Base-by-base conservation (phyloP, 1,139 yeast genomes). In the Hemisphaericaspora xylanilytica region DNA sequence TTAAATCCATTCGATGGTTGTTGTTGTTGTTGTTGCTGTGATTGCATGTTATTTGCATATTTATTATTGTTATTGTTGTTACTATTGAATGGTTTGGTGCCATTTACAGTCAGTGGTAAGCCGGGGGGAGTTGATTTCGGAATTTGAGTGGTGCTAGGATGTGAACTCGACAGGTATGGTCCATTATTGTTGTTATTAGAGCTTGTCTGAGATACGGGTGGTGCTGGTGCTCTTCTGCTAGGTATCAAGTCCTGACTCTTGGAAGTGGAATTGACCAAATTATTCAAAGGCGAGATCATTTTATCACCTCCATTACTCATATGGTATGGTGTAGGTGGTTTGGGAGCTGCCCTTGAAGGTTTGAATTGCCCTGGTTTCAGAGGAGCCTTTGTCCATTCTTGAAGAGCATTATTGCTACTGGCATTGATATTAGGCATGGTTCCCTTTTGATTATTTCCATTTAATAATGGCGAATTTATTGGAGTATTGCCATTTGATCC, bases 141-240 rank as follows among this genome's bases (percentile, higher is more conserved):
- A 26, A 48, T 60, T 59, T 12, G 20, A 51, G 38, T 20, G 25
- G 41, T 33, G 35, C 9, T 16, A 27, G 36, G 27, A 27, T 44
- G 15, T 6, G 26, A 22, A 10, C n/a, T 8, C 8, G 26, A 10
- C 6, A 9, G 26, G 11, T 22, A 22, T 22, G 26, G n/a, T 9
- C 9, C 9, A 22, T 22, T 22, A 22, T 22, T 22, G 41, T n/a
- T n/a, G n/a, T n/a, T n/a, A n/a, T n/a, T n/a, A n/a, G n/a, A 9
- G 17, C 14, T 30, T 36, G 40, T 21, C 31, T 41, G 31, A 41
- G 39, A 24, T 31, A 41, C 38, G 5, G 81, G 81, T 6, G 80
- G 80, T 14, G 79, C 73, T 1, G 83, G 83, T 1, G 82, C 82
- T 38, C 67, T 70, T 57, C 82, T 67, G 7, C 65, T 66, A 8